Evolutionary conservation across 192 early-diverging fungal species (phyloP).

Genomic region (Coemansia sp.): DNA sequence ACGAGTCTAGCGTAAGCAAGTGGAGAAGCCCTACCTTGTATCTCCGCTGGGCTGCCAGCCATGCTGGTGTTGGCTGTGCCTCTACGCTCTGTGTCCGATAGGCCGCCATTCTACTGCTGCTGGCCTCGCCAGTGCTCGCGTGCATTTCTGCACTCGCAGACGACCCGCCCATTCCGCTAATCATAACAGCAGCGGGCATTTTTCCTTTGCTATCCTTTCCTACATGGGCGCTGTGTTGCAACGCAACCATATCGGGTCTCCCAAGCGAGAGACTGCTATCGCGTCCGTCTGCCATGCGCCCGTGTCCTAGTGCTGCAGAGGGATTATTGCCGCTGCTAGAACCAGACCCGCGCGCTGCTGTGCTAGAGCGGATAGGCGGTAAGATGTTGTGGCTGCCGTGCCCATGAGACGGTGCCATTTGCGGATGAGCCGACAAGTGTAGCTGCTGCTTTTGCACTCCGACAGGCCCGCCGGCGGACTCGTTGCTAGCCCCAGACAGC

Average conservation of each 20-base stretch:
- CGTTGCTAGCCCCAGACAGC: neutral
- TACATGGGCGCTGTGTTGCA: neutral
- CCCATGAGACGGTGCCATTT: neutral
- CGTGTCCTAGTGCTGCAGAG: neutral
- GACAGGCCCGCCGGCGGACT: too few relatives aligned
- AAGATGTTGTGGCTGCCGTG: neutral
- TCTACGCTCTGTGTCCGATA: slow-evolving; percentile 18
- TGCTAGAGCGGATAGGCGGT: slow-evolving; percentile 31
- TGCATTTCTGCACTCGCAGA: neutral
- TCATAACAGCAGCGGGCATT: neutral
- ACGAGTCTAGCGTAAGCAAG: slow-evolving; percentile 52
- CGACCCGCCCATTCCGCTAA: neutral
- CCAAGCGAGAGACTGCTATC: slow-evolving; percentile 19
- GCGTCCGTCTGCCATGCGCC: neutral
- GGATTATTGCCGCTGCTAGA: neutral
- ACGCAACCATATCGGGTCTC: slow-evolving; percentile 8
- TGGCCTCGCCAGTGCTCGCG: neutral
- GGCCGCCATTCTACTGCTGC: slow-evolving; percentile 3
- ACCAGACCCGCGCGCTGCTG: slow-evolving; percentile 3
- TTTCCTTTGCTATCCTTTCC: slow-evolving; percentile 14
- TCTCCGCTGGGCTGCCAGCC: slow-evolving; percentile 36
- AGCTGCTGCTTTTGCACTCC: slow-evolving; percentile 1
- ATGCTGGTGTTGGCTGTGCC: slow-evolving; percentile 33
- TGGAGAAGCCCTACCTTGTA: slow-evolving; percentile 48
- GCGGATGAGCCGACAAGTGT: neutral